Evolutionary conservation across 2,329 filamentous ascomycete genomes (phyloP).

Genomic region (Helicocarpus griseus): DNA sequence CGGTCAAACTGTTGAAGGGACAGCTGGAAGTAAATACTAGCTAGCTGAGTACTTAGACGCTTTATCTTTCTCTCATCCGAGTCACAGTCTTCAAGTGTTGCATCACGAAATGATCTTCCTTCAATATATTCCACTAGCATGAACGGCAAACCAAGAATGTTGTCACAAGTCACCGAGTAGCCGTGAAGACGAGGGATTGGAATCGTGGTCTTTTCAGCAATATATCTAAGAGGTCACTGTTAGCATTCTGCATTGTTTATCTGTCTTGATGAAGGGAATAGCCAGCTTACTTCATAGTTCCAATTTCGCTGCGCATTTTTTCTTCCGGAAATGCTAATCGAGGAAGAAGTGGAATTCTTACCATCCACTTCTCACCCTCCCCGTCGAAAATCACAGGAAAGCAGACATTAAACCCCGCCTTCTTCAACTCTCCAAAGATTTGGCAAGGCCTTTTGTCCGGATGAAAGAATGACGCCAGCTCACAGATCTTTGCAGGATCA

Average conservation of each 20-base stretch:
- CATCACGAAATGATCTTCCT: conserved; percentile 3
- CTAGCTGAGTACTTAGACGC: neutral
- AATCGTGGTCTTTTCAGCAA: conserved; percentile 14
- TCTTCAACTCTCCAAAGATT: conserved; percentile 6
- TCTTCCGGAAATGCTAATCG: neutral
- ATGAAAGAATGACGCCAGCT: conserved; percentile 2
- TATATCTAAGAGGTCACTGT: too few relatives aligned
- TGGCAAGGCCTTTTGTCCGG: conserved; percentile 7
- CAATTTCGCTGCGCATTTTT: neutral
- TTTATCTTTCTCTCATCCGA: neutral
- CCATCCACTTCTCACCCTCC: too few relatives aligned
- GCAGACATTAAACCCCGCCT: conserved; percentile 9
- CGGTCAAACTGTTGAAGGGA: neutral
- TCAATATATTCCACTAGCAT: conserved; percentile 7
- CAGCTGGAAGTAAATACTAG: neutral
- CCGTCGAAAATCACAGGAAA: conserved; percentile 9
- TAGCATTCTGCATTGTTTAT: too few relatives aligned
- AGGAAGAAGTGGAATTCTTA: conserved; percentile 7
- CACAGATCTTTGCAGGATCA: neutral
- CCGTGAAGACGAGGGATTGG: conserved; percentile 11
- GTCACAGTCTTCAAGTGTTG: too few relatives aligned
- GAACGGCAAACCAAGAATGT: conserved; percentile 8
- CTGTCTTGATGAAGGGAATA: neutral
- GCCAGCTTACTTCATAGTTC: conserved; percentile 1
- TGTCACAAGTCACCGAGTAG: conserved; percentile 7